Conservation (phyloP, 805 yeast species). For the Sugiyamaella floridensis region DNA sequence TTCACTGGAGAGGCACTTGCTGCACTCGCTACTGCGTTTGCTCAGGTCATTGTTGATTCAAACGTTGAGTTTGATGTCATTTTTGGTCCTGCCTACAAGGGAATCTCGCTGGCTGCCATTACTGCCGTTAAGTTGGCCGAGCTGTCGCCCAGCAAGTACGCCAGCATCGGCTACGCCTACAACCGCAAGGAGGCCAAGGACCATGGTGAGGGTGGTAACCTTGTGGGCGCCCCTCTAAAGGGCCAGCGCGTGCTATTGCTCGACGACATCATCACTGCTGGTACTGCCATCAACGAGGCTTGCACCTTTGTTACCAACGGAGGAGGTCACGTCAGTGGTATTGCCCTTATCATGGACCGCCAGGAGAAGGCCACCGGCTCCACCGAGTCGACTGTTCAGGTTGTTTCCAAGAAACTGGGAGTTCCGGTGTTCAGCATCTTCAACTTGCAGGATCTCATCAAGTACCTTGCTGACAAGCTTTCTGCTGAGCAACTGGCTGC, state of each 20-base stretch:
- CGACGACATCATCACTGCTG: constrained; percentile 98
- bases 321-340: constrained; percentile 70
- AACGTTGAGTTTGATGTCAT: constrained; percentile 82
- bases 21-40: constrained; percentile 82
- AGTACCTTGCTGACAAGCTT: constrained; percentile 38
- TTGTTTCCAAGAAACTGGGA: constrained; percentile 60
- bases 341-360: constrained; percentile 89
- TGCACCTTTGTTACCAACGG: constrained; percentile 65
- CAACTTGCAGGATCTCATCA: constrained; percentile 64
- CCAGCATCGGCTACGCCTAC: constrained; percentile 77
- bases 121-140: constrained; percentile 91
- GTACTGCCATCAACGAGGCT: constrained; percentile 96
- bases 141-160: constrained; percentile 60
- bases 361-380: constrained; percentile 75
- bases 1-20: constrained; percentile 70
- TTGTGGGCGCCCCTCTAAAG: constrained; percentile 75
- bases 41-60: constrained; percentile 74
- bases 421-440: constrained; percentile 85
- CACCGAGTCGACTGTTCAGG: constrained; percentile 71
- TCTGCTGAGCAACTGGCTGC: constrained; percentile 22
- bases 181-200: constrained; percentile 95
- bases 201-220: constrained; percentile 96
- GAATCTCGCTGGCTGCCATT: constrained; percentile 90
- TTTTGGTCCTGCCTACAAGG: constrained; percentile 98
- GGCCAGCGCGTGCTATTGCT: constrained; percentile 75